Evolutionary conservation across 257 asterid genomes (phyloP), one percentile per base, ranked within the genome.

Genomic region (Primulina tabacum): DNA sequence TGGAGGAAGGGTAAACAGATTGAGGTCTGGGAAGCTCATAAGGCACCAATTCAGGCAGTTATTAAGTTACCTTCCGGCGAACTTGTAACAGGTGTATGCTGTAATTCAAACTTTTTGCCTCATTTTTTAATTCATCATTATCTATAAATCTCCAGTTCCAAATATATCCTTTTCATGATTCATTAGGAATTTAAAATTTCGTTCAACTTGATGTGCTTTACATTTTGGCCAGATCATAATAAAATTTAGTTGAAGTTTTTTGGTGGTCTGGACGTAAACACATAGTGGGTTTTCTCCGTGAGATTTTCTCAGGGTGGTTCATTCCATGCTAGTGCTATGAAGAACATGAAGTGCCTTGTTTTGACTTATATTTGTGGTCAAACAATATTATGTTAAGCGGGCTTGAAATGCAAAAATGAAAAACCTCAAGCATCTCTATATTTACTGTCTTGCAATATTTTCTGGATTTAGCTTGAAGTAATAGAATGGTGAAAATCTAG

Each of bases 21-120:
- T 74, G 98, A 88, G 74, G 84, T 73, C 24, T 80, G 82, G 97
- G 99, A 94, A 83, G 97, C 96, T 73, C 98, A 94, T 76, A 83
- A 83, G 73, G 74, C 87, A 66, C 86, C 99, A 38, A 78, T 89
- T 79, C 99, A 94, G 83, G 84, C 98, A 69, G 74, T 91, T 80
- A 73, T 86, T 66, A 91, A 78, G 82, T 79, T 91, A 75, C 95
- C 99, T 67, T 88, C 98, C 12, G 97, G 99, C 47, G 97, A 88
- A 82, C 85, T 94, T 79, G 92, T 85, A 43, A 91, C 99, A 76
- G 98, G 99, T 86, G 68, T 50, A 61, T 37, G 12, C n/a, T 66
- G 64, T 65, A 28, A 59, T 30, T 29, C 2, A 66, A 37, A 16
- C 35, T 58, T 72, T 76, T 67, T 69, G 64, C 57, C 47, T 74